Conservation (phyloP, 768 basidiomycete species). For the Naganishia randhawae region DNA sequence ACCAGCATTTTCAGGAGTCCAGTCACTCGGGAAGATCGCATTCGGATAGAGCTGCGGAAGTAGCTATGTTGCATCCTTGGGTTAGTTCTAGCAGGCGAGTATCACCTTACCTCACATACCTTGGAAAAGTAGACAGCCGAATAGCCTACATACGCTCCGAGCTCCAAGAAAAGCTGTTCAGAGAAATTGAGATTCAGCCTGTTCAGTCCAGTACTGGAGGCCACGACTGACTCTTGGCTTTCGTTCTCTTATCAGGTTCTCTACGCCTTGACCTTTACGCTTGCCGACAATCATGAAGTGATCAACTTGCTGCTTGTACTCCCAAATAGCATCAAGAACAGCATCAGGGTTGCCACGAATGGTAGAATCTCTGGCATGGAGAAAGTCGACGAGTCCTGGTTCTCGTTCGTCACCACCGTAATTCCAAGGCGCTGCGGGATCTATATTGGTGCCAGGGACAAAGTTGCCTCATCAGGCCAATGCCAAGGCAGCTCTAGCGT, state of each 20-base stretch:
- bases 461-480: background rate
- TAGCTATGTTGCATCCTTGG: no score
- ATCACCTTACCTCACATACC: conserved; percentile 2
- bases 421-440: background rate
- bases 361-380: background rate
- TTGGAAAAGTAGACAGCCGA: conserved; percentile 17
- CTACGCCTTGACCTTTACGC: conserved; percentile 41
- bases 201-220: background rate
- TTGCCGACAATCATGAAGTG: conserved; percentile 47
- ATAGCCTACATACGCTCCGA: conserved; percentile 19
- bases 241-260: conserved; percentile 36
- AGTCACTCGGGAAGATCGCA: conserved; percentile 36
- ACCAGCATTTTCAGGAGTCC: conserved; percentile 28
- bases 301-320: conserved; percentile 12
- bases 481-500: background rate
- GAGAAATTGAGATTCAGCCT: no score
- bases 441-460: background rate
- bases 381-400: background rate
- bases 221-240: conserved; percentile 38
- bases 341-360: background rate
- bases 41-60: conserved; percentile 35
- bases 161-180: conserved; percentile 10
- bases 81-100: no score
- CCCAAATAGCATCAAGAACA: conserved; percentile 5
- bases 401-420: conserved; percentile 7